Percentiles rank a stretch among this genome's conserved stretches.
phyloP scores from a whole-genome alignment of 768 basidiomycete genomes.

The Lyophyllum semitale region DNA sequence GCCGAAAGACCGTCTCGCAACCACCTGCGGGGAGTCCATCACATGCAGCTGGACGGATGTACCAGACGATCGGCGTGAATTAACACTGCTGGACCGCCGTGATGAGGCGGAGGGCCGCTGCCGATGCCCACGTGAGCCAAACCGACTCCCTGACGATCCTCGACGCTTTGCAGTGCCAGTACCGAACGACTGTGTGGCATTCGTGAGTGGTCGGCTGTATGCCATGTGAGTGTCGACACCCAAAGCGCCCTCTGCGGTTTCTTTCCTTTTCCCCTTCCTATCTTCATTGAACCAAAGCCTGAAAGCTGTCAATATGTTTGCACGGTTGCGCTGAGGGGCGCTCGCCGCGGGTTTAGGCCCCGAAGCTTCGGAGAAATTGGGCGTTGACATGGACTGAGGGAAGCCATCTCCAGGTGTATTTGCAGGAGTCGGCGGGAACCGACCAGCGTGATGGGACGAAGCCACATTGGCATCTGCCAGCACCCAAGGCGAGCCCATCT shows the following conservation, averaged over 20 bases:
- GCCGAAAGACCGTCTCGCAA: conserved; percentile 72
- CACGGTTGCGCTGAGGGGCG: conserved; percentile 60
- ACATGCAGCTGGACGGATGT: conserved; percentile 50
- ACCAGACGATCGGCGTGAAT: conserved; percentile 72
- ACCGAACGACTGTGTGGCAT: conserved; percentile 16
- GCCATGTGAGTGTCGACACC: conserved; percentile 28
- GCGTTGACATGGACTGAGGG: conserved; percentile 46
- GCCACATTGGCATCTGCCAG: conserved; percentile 49
- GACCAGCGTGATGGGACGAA: conserved; percentile 28
- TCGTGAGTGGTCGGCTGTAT: conserved; percentile 19
- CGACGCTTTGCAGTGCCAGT: conserved; percentile 50
- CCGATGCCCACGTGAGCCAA: conserved; percentile 44
- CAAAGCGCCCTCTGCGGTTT: conserved; percentile 17
- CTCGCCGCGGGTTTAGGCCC: conserved; percentile 14
- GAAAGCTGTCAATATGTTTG: conserved; percentile 83
- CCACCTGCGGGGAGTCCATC: conserved; percentile 64
- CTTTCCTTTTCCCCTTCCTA: conserved; percentile 83
- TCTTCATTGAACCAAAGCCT: conserved; percentile 94
- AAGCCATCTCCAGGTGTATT: conserved; percentile 54
- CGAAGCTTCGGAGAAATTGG: conserved; percentile 34
- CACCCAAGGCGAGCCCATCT: conserved; percentile 75
- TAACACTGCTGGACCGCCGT: conserved; percentile 87
- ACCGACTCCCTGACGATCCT: conserved; percentile 31
- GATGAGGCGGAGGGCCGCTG: conserved; percentile 79
- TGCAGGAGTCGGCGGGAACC: conserved; percentile 39